Evolutionary conservation across 1,284 basidiomycete genomes (phyloP).

Genomic region (Neotropicomus parvogracilis): DNA sequence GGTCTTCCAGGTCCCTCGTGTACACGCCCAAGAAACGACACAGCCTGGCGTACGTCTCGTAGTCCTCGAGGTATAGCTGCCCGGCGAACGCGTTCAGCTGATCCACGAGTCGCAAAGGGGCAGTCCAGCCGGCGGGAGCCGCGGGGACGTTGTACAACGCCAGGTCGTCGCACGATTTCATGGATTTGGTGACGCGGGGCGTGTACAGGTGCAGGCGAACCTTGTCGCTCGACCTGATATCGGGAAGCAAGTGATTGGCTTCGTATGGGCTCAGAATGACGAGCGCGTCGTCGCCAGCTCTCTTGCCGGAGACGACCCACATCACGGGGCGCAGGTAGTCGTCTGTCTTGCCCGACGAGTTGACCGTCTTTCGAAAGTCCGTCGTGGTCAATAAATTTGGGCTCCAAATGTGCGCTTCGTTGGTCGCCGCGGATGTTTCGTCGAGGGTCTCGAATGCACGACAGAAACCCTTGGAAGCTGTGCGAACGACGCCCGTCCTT

Average conservation of each 20-base stretch:
- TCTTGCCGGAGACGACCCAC: conserved; percentile 39
- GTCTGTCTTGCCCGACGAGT: background rate
- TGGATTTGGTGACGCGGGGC: conserved; percentile 35
- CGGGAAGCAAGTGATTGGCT: conserved; percentile 39
- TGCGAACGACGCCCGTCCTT: conserved; percentile 19
- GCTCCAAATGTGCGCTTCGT: conserved; percentile 23
- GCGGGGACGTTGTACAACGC: conserved; percentile 34
- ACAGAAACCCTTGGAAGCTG: conserved; percentile 2
- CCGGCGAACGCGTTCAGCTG: conserved; percentile 39
- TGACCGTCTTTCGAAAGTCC: conserved; percentile 29
- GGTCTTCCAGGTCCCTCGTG: conserved; percentile 17
- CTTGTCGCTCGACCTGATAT: conserved; percentile 32
- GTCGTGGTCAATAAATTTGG: conserved; percentile 24
- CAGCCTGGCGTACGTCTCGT: conserved; percentile 35
- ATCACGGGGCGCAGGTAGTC: conserved; percentile 44
- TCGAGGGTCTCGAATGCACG: conserved; percentile 15
- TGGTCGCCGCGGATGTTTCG: conserved; percentile 6
- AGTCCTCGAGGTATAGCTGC: conserved; percentile 23
- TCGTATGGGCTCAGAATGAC: conserved; percentile 49
- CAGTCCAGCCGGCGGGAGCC: conserved; percentile 16
- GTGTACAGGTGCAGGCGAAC: conserved; percentile 45
- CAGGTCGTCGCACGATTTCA: conserved; percentile 42
- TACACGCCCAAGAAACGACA: conserved; percentile 39
- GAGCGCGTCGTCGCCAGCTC: conserved; percentile 12
- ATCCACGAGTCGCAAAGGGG: conserved; percentile 22